These are phyloP conservation scores for Xylariales sp. DNA, from an alignment of 2,329 filamentous ascomycete genomes.

Conservation along the genomic window DNA sequence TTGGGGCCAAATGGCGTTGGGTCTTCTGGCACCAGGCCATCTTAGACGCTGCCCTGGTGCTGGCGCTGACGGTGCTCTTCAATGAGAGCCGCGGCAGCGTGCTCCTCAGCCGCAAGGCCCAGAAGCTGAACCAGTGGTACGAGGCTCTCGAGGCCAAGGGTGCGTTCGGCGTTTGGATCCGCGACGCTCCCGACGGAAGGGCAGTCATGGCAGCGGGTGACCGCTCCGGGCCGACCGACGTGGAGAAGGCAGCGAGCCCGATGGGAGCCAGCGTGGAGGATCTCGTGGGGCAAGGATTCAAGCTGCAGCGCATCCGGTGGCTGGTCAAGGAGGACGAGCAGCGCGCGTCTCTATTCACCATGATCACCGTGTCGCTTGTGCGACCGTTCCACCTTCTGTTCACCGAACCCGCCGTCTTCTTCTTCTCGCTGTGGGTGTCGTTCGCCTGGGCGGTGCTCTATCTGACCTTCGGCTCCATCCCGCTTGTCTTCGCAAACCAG, in stretches of 20 bases:
- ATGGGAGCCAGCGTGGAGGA: background rate
- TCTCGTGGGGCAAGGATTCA: background rate
- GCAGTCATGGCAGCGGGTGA: background rate
- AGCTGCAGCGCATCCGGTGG: constrained; percentile 65
- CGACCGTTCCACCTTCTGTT: constrained; percentile 74
- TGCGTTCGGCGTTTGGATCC: constrained; percentile 39
- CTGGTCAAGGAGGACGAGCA: constrained; percentile 76
- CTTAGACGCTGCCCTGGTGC: constrained; percentile 56
- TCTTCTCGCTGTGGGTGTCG: constrained; percentile 83
- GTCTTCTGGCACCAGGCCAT: constrained; percentile 85
- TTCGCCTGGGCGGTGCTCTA: constrained; percentile 91
- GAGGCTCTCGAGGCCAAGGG: constrained; percentile 65
- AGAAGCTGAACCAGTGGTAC: constrained; percentile 73
- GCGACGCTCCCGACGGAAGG: background rate
- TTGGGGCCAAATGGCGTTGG: constrained; percentile 67
- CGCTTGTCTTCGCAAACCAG: constrained; percentile 67
- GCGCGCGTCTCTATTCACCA: constrained; percentile 59
- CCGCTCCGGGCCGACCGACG: background rate
- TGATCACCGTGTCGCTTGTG: constrained; percentile 70
- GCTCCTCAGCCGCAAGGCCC: constrained; percentile 71
- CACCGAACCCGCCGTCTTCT: constrained; percentile 76
- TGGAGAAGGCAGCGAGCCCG: constrained; percentile 11
- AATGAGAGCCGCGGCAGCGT: constrained; percentile 80
- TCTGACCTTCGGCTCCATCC: constrained; percentile 75
- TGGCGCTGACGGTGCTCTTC: constrained; percentile 65